phyloP scores from a whole-genome alignment of 2,329 filamentous ascomycete genomes.

The Diatrype stigma region DNA sequence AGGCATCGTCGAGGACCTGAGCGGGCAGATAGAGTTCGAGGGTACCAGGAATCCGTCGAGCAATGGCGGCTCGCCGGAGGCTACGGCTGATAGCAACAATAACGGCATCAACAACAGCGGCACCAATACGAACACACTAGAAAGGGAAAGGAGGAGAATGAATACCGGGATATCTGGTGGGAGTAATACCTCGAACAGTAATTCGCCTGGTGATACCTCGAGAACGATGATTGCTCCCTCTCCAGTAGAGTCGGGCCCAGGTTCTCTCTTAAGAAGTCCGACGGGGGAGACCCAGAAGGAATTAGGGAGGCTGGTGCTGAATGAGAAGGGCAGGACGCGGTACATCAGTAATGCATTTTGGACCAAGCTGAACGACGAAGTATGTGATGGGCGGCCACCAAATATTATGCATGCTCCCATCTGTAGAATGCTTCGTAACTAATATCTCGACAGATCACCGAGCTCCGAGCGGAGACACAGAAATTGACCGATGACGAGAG shows the following conservation, averaged over 20 bases:
- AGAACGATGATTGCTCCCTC: conserved; percentile 8
- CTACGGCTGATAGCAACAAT: conserved; percentile 17
- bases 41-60: conserved; percentile 32
- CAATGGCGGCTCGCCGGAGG: conserved; percentile 37
- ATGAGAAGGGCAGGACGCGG: conserved; percentile 62
- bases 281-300: conserved; percentile 42
- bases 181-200: conserved; percentile 12
- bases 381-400: conserved; percentile 27
- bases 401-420: not conserved
- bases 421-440: not conserved
- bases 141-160: conserved; percentile 17
- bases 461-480: conserved; percentile 47
- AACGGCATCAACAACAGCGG: not conserved
- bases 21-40: conserved; percentile 59
- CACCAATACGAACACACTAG: too few species aligned
- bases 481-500: conserved; percentile 49
- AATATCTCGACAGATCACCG: conserved; percentile 11
- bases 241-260: conserved; percentile 25
- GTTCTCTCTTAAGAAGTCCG: conserved; percentile 10
- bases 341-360: conserved; percentile 77
- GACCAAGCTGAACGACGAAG: conserved; percentile 72
- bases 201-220: conserved; percentile 11
- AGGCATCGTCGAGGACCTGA: conserved; percentile 68
- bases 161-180: too few species aligned
- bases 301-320: conserved; percentile 66